phyloP scores from a whole-genome alignment of 2,329 filamentous ascomycete genomes.

The Colletotrichum gloeosporioides region DNA sequence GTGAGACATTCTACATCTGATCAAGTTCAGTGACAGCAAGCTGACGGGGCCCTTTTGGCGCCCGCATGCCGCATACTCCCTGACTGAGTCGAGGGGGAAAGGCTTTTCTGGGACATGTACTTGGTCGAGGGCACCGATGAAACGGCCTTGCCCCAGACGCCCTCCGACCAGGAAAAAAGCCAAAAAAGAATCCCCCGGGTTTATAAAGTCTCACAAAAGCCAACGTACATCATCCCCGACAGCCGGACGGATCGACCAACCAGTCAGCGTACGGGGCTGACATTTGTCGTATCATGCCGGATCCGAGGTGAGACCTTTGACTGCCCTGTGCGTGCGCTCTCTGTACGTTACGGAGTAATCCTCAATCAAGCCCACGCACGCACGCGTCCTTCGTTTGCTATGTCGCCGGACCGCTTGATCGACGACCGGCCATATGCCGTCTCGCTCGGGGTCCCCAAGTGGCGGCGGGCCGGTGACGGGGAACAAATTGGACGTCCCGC shows the following conservation, averaged over 20 bases:
- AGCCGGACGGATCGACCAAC: conserved; percentile 11
- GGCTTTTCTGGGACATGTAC: neutral
- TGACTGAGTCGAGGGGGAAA: neutral
- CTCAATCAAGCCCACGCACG: neutral
- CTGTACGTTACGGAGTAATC: neutral
- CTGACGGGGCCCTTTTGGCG: neutral
- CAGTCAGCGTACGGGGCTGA: conserved; percentile 9
- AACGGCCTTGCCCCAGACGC: neutral
- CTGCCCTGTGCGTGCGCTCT: conserved; percentile 2
- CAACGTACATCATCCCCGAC: neutral
- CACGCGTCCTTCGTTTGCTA: neutral
- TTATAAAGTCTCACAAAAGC: neutral
- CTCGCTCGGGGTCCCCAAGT: neutral
- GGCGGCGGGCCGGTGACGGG: neutral
- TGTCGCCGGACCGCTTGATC: neutral
- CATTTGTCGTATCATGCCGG: conserved; percentile 13
- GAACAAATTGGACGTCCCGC: neutral
- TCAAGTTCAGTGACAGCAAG: neutral
- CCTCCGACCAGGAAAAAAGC: neutral
- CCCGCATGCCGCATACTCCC: neutral
- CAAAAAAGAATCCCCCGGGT: neutral
- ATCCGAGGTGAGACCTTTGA: conserved; percentile 3
- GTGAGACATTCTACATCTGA: neutral
- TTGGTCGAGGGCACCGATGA: neutral
- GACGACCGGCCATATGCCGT: neutral